Evolutionary conservation across 2,329 filamentous ascomycete species (phyloP).

Genomic region (Botrytis medusae): DNA sequence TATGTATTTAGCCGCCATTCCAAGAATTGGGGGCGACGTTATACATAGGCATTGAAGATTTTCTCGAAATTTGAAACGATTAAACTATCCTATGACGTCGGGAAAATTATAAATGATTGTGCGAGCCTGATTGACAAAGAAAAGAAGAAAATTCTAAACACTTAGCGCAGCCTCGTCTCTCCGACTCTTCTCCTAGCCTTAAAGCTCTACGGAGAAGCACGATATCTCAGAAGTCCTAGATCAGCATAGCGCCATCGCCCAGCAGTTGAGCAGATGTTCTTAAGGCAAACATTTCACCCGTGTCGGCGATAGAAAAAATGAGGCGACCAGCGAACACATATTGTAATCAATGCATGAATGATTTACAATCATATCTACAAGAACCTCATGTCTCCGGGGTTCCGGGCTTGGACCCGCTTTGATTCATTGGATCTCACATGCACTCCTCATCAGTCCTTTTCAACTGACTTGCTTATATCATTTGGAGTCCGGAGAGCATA

Average conservation of each 20-base stretch:
- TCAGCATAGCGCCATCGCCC: not conserved
- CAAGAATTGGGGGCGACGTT: not conserved
- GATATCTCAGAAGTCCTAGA: not conserved
- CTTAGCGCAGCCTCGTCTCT: not conserved
- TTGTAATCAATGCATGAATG: not conserved
- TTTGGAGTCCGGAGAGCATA: not conserved
- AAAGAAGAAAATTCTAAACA: not conserved
- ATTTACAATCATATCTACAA: not conserved
- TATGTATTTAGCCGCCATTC: too few species aligned
- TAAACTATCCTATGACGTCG: not conserved
- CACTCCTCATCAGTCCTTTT: not conserved
- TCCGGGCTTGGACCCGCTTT: not conserved
- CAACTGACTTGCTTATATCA: not conserved
- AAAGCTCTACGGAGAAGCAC: not conserved
- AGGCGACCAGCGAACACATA: not conserved
- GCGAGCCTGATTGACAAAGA: not conserved
- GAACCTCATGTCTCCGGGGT: not conserved
- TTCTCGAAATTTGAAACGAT: not conserved
- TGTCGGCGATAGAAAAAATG: not conserved
- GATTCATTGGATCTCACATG: not conserved
- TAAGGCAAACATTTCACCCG: constrained; percentile 8
- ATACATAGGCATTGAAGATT: not conserved
- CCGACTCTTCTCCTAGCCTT: not conserved
- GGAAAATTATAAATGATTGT: not conserved
- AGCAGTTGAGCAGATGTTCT: not conserved